phyloP scores from a whole-genome alignment of 1,284 basidiomycete species.

The Hymenochaete sp. region DNA sequence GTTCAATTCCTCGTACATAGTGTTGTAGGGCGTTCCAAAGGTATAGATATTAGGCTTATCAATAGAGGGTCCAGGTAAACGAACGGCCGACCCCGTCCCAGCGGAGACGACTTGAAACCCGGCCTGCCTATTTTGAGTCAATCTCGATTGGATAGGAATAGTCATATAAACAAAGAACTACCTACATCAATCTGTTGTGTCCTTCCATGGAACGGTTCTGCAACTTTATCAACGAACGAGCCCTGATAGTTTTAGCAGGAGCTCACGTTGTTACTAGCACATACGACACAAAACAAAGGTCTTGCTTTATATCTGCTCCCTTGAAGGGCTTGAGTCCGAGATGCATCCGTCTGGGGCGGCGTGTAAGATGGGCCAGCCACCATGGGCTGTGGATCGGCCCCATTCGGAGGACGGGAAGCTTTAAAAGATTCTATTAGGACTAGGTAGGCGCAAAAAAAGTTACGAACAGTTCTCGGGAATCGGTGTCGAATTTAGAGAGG shows the following conservation, averaged over 20 bases:
- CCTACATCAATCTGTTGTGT: constrained; percentile 83
- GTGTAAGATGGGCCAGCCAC: constrained; percentile 16
- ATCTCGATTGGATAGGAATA: no score
- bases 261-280: constrained; percentile 91
- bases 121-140: constrained; percentile 52
- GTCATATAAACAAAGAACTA: background rate
- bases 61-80: constrained; percentile 90
- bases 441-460: no score
- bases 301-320: constrained; percentile 42
- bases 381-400: background rate
- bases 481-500: constrained; percentile 29
- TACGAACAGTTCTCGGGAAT: constrained; percentile 20
- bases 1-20: constrained; percentile 90
- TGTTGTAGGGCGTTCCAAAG: constrained; percentile 98
- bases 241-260: constrained; percentile 2
- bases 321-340: constrained; percentile 30
- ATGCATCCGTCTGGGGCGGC: no score
- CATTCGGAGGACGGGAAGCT: constrained; percentile 1
- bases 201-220: constrained; percentile 99
- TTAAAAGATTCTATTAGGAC: no score
- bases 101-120: constrained; percentile 89
- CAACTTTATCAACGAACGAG: constrained; percentile 21
- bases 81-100: constrained; percentile 95
- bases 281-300: constrained; percentile 93
- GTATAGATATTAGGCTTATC: constrained; percentile 97